Conservation (phyloP, 305 asterid genomes). For the Rubia peregrina region DNA sequence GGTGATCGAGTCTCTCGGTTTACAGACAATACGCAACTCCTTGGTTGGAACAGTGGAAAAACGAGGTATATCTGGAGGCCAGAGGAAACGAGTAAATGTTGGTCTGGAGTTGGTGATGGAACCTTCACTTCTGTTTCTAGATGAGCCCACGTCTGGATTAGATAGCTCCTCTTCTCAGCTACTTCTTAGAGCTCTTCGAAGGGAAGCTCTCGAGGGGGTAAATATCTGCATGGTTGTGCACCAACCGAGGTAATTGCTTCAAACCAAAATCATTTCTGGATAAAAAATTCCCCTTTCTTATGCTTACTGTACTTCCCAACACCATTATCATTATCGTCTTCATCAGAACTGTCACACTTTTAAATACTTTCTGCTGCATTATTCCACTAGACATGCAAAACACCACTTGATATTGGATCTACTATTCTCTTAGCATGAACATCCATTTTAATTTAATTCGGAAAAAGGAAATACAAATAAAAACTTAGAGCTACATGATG, state of each 20-base stretch:
- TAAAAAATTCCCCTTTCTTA: too few relatives aligned
- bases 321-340: not conserved
- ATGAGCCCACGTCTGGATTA: constrained; percentile 96
- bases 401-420: constrained; percentile 1
- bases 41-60: constrained; percentile 95
- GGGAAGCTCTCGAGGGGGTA: constrained; percentile 94
- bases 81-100: constrained; percentile 95
- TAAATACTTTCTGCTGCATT: not conserved
- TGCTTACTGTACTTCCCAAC: too few relatives aligned
- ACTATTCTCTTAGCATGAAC: too few relatives aligned
- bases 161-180: constrained; percentile 95
- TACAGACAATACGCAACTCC: constrained; percentile 77
- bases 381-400: not conserved
- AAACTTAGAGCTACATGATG: not conserved
- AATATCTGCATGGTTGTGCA: constrained; percentile 96
- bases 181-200: constrained; percentile 82
- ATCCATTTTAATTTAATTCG: too few relatives aligned
- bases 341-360: not conserved
- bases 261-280: too few relatives aligned
- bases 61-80: constrained; percentile 97
- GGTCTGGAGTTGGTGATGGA: constrained; percentile 96
- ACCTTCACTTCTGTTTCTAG: constrained; percentile 84
- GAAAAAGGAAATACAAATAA: too few relatives aligned
- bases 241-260: constrained; percentile 72
- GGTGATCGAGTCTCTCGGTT: constrained; percentile 80